Evolutionary conservation across 345 rosid genomes (phyloP), one percentile per base, ranked within the genome.

Genomic region (Syzygium grande): DNA sequence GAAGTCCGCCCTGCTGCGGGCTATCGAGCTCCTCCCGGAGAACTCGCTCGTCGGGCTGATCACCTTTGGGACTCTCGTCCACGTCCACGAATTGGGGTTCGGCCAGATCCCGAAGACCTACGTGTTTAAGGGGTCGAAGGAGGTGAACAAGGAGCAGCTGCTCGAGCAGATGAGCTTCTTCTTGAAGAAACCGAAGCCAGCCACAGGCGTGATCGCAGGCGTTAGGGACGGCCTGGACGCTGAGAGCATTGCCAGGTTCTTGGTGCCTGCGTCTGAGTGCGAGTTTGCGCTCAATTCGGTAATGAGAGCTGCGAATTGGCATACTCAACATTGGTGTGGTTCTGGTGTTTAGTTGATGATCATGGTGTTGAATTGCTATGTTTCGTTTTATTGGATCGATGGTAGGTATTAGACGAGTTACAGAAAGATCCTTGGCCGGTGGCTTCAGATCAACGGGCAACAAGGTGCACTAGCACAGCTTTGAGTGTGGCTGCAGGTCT

Each of bases 391-490:
- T 52, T 90, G 55, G 51, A 16, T 53, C 52, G 9, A 52, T 87
- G 54, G 84, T 89, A 96, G 98, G 91, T 94, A 30, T 89, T 98
- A 88, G 99, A 98, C 90, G 99, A 98, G 95, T 94, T 98, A 38
- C 95, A 92, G 88, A 96, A 92, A 91, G 97, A 93, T 85, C 99
- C 98, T 5, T 94, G 99, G 99, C 97, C 93, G 0, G 90, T 94
- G 86, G 92, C 95, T 52, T 88, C 94, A 10, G 94, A 93, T 91
- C 96, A 96, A 89, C 95, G 99, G 49, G 93, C 99, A 59, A 89
- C 89, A 16, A 94, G 99, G 92, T 95, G 99, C 90, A 95, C 99
- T 16, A 90, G 99, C 88, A 93, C 95, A 15, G 99, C 99, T n/a
- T 93, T 98, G 85, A 92, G 96, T 86, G 93, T 98, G 23, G 98